Evolutionary conservation across 2,329 filamentous ascomycete genomes (phyloP).

Genomic region (Aspergillus ustus): DNA sequence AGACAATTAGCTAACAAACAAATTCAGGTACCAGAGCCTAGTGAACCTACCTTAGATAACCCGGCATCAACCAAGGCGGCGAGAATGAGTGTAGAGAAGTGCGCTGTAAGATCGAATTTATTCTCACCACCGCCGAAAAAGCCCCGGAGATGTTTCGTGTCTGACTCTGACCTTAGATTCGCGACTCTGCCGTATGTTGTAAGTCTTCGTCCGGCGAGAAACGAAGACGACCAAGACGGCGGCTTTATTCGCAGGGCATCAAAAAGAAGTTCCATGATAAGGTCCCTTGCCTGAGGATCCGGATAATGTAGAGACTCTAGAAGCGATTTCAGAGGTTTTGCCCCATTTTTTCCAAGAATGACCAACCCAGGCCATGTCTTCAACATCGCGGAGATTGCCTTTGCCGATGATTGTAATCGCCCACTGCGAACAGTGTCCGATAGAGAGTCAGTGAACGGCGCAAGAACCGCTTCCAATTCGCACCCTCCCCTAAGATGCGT

Average conservation of each 20-base stretch:
- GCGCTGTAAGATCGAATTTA: slow-evolving; percentile 76
- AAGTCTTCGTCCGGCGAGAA: slow-evolving; percentile 85
- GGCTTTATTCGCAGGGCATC: slow-evolving; percentile 86
- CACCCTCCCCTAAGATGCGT: slow-evolving; percentile 85
- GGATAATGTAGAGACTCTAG: slow-evolving; percentile 67
- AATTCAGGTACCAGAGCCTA: background rate
- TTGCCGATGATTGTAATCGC: slow-evolving; percentile 81
- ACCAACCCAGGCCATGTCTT: slow-evolving; percentile 94
- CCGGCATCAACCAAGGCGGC: slow-evolving; percentile 84
- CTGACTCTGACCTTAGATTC: slow-evolving; percentile 71
- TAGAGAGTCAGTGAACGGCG: slow-evolving; percentile 85
- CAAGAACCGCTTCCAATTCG: slow-evolving; percentile 87
- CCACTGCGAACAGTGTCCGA: slow-evolving; percentile 62
- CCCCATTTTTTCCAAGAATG: slow-evolving; percentile 84
- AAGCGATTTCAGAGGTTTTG: slow-evolving; percentile 81
- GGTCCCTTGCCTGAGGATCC: slow-evolving; percentile 65
- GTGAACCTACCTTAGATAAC: slow-evolving; percentile 60
- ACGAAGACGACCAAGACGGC: slow-evolving; percentile 92
- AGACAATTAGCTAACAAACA: slow-evolving; percentile 25
- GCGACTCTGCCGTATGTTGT: slow-evolving; percentile 97
- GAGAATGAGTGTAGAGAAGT: slow-evolving; percentile 88
- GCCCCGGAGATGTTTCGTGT: slow-evolving; percentile 54
- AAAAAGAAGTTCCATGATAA: slow-evolving; percentile 87
- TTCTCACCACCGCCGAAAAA: slow-evolving; percentile 71
- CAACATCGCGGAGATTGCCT: slow-evolving; percentile 87